Evolutionary conservation across 768 basidiomycete genomes (phyloP), one percentile per base, ranked within the genome.

Genomic region (Aureoboletus auriporus): DNA sequence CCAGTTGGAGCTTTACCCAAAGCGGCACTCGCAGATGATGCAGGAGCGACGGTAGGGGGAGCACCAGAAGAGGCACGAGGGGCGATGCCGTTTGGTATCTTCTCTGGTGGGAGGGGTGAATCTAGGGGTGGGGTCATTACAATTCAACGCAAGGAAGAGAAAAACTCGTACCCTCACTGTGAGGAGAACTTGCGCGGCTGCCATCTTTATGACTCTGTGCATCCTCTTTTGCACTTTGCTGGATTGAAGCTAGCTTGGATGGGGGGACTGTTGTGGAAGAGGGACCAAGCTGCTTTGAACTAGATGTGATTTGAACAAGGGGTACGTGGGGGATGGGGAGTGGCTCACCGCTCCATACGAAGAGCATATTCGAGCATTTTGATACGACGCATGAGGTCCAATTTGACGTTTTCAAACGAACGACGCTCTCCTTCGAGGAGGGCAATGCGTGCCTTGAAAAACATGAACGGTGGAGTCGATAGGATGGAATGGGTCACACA

Each of bases 311-410:
- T 11, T 33, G 12, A 33, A 14, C 14, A 33, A 33, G 20, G 49
- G 35, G 31, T 50, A 40, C 31, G 50, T 46, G 43, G 42, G n/a
- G 9, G 17, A 16, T 17, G 17, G 48, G 46, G 49, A 40, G 52
- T 34, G 31, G 75, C 80, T 61, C 54, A 96, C 94, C 96, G 84
- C 73, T 99, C 96, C 75, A 94, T 84, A 40, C 93, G 84, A 41
- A 99, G 75, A 35, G 95, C 96, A 69, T 93, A 97, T 71, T 99
- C 96, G 44, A 99, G 82, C 95, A 99, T 96, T 80, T 96, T 96
- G 57, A 97, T 96, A 50, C 96, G 83, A 52, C 94, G 83, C 80
- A 94, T 86, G 30, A 98, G 77, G 71, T 98, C 96, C 53, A 93
- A 79, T 70, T 96, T 92, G 53, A 95, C 83, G 67, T 97, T 98